Evolutionary conservation across 1,139 yeast species (phyloP), one percentile per base, ranked within the genome.

Genomic region (Candida gigantensis): DNA sequence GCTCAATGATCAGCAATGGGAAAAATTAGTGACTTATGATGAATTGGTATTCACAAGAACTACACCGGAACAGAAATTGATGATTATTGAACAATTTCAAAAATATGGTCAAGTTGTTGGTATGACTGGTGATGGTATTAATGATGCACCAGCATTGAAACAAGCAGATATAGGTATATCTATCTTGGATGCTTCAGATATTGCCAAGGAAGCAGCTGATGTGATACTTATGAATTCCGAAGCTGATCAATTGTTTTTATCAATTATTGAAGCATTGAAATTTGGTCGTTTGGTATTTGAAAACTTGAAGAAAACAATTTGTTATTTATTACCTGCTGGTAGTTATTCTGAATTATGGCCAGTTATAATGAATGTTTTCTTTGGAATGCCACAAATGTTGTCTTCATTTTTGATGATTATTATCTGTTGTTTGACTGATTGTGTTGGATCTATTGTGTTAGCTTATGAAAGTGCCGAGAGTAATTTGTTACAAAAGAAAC

Each of bases 161-260:
- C 72, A 68, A 43, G 76, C 79, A 2, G 77, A 74, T 51, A 65
- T 74, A 37, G 81, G 81, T 28, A 71, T 76, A 41, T 73, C 79
- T 2, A 62, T 75, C 60, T 65, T 62, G 5, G 67, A 62, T 33
- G 81, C 77, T 3, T 67, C 78, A 14, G 81, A 77, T 46, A 69
- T 77, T 45, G 81, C 81, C n/a, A 68, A 74, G 47, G 81, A 75
- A 43, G 81, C 81, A 0, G 65, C 79, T 21, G 81, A 77, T 50
- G 51, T 76, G 49, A 65, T 76, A 20, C 55, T 75, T 31, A 53
- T 72, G 51, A 38, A 42, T 18, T 26, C 41, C 10, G 38, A 37
- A 10, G 37, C 34, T 12, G 44, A 39, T 29, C 58, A 55, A 13
- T 62, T 66, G 10, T 73, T 76, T 45, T 57, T 66, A 20, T 66